Evolutionary conservation across 75 land plant species (phyloP), one percentile per base, ranked within the genome.

Genomic region (Selaginella tamariscina): DNA sequence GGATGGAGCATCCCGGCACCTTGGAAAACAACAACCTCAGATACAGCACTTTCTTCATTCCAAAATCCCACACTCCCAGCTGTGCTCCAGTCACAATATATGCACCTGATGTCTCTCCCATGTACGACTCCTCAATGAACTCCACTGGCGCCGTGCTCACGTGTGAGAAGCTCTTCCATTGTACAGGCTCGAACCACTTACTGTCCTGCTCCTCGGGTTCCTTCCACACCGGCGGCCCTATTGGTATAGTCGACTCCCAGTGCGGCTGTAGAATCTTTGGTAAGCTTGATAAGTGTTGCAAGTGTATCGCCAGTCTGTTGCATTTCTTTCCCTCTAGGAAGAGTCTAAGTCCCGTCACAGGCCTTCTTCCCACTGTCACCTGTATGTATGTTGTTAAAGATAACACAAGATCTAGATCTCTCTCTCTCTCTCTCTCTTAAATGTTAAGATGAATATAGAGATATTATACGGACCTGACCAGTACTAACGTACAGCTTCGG

Each of bases 91-190:
- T 87, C 20, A 85, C 91, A 30, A 87, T 75, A 22, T 74, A 70
- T 20, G 88, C 83, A 15, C 68, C 39, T 21, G 68, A 30, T 31
- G 44, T 32, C 31, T 73, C 13, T 0, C 28, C 70, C 18, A 24
- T 31, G 29, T 54, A 33, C 27, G 64, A 55, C 20, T 84, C 70
- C 5, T 79, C 82, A 32, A 56, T 32, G 70, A 78, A 72, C 69
- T 85, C 77, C 0, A 87, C 85, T 2, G 88, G 87, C 21, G 85
- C 85, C 24, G 91, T 87, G 82, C 83, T 84, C 1, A 87, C 74
- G 44, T 85, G 91, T 1, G 85, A 87, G 55, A 84, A 77, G 55
- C 84, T 64, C 64, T 83, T 74, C 91, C 87, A 87, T 39, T 85
- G 82, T 32, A 87, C 80, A 1, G 88, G 84, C 70, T 88, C 92